Base-by-base conservation (phyloP, 2,329 filamentous ascomycete species). In the Ceratocystis lukuohia region DNA sequence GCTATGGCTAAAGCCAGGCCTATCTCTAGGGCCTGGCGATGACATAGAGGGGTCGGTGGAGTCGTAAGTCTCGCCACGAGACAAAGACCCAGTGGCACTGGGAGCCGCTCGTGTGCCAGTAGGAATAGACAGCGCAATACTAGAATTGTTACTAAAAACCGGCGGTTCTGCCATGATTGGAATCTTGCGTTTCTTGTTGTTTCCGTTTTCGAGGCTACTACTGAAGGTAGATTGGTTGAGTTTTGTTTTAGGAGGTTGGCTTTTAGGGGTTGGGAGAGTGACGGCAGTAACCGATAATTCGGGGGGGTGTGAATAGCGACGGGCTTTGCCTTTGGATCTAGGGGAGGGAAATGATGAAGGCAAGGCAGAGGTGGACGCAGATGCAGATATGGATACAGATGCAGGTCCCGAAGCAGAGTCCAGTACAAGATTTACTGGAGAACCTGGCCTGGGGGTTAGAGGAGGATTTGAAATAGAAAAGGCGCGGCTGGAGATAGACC, bases 171-270 rank as follows among this genome's bases (percentile, higher is more conserved):
- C 88, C 8, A 90, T 91, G 0, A 91, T 91, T 0, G 94, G 94
- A 46, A 99, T 97, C 77, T 99, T 99, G 71, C 94, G 84, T 76
- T 99, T 99, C 77, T 99, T 99, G 74, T 99, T 99, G 75, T 96
- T 97, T 45, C 91, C 96, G 72, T 97, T 97, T 76, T 99, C 94
- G 72, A 96, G 94, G 74, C 97, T 97, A 15, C 92, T 91, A 74
- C 97, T 93, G 10, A 84, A 79, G 2, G 87, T 88, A 3, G 87
- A 88, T 5, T 64, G 45, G 17, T 64, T 48, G 15, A 48, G 28
- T 37, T 65, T 65, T 15, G 44, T 46, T 56, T 50, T 61, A 17
- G 62, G 30, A 33, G 53, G 46, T 25, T 57, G 53, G 30, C 7
- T 48, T 20, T 53, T 30, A 10, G 64, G 22, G 56, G 50, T 50